Conservation (phyloP, 2,329 filamentous ascomycete genomes). For the Pseudocercospora vitis region DNA sequence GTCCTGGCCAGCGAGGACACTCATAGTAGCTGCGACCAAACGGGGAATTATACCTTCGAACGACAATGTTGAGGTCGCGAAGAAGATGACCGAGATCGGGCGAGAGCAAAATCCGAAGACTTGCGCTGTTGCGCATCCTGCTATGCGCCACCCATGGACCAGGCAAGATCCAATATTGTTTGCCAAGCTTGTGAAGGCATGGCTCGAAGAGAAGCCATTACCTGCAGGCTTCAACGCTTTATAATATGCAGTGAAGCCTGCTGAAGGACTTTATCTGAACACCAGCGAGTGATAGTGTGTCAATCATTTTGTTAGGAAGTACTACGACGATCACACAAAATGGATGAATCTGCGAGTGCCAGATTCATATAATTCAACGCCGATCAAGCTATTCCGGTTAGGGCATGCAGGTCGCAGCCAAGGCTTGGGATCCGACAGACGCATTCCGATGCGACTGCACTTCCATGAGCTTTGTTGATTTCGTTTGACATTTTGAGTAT, state of each 20-base stretch:
- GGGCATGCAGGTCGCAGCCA: conserved; percentile 4
- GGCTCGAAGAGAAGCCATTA: conserved; percentile 18
- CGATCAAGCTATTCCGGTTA: background rate
- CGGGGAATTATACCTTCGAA: conserved; percentile 28
- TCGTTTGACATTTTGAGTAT: too few species aligned
- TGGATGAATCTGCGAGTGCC: too few species aligned
- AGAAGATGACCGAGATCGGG: conserved; percentile 25
- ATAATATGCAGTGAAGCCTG: too few species aligned
- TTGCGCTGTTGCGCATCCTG: conserved; percentile 23
- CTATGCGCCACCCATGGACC: conserved; percentile 34
- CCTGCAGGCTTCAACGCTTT: background rate
- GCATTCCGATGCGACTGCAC: too few species aligned
- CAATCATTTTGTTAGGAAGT: too few species aligned
- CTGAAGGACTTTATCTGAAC: too few species aligned
- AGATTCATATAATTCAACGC: too few species aligned
- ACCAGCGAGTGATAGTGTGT: too few species aligned
- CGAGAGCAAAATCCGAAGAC: conserved; percentile 22
- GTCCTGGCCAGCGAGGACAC: conserved; percentile 26
- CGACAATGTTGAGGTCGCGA: conserved; percentile 27
- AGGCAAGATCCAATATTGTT: conserved; percentile 30
- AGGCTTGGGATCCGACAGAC: background rate
- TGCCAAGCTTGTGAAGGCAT: conserved; percentile 25
- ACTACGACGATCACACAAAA: too few species aligned
- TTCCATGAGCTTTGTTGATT: too few species aligned
- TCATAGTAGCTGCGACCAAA: conserved; percentile 33